A percentile compares a stretch with the other conserved stretches of the same genome.
phyloP scores from a whole-genome alignment of 2,329 filamentous ascomycete species.

The Trematosphaeria pertusa region DNA sequence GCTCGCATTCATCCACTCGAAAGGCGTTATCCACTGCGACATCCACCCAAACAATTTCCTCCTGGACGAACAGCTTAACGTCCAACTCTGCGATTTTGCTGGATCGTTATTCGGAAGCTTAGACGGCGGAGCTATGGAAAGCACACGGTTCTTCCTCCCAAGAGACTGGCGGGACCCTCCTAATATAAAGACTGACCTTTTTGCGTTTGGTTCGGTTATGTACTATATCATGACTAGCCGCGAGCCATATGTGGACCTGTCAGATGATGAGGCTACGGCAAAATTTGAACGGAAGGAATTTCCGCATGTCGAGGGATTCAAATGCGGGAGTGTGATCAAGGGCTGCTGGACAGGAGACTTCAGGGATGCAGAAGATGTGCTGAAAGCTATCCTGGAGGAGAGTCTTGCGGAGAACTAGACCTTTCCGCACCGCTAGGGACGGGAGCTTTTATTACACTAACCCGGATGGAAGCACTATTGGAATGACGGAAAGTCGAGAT shows the following conservation, averaged over 20 bases:
- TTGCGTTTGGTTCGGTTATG: constrained; percentile 42
- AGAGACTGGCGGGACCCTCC: constrained; percentile 13
- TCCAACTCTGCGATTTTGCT: constrained; percentile 49
- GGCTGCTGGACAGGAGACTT: not conserved
- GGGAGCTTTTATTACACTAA: too few relatives aligned
- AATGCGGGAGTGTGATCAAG: not conserved
- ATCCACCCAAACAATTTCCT: constrained; percentile 50
- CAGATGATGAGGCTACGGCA: constrained; percentile 30
- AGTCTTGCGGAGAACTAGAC: too few relatives aligned
- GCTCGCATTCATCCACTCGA: constrained; percentile 43
- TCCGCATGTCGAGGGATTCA: not conserved
- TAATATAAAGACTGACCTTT: constrained; percentile 37
- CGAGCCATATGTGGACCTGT: constrained; percentile 36
- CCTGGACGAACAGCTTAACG: constrained; percentile 41
- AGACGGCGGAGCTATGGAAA: constrained; percentile 24
- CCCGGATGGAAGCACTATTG: too few relatives aligned
- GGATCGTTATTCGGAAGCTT: constrained; percentile 39
- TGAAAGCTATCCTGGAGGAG: not conserved
- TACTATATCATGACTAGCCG: constrained; percentile 43
- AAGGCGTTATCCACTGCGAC: constrained; percentile 50
- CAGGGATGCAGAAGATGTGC: not conserved
- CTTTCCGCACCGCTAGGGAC: too few relatives aligned
- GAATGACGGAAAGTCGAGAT: too few relatives aligned
- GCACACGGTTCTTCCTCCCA: constrained; percentile 19
- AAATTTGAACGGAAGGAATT: not conserved